Evolutionary conservation across 225 moss, liverwort and hornwort species (phyloP).

Genomic region (Polytrichum commune): DNA sequence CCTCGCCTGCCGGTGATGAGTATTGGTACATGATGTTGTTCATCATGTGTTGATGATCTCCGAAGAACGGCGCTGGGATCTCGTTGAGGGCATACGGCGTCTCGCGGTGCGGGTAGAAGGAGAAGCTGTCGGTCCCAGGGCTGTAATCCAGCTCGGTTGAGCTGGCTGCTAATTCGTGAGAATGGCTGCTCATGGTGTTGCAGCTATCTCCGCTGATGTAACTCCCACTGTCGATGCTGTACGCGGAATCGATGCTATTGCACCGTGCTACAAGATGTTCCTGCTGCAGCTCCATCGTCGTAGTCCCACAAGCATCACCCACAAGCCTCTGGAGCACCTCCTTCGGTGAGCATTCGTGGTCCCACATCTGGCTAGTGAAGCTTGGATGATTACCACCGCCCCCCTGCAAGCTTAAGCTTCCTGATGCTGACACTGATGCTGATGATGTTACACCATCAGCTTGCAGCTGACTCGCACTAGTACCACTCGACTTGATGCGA

Average conservation of each 20-base stretch:
- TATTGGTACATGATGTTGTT: neutral
- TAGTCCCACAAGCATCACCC: slow-evolving; percentile 13
- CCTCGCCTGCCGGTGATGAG: neutral
- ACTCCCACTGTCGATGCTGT: slow-evolving; percentile 23
- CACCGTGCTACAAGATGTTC: neutral
- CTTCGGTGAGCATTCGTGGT: slow-evolving; percentile 22
- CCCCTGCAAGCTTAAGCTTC: neutral
- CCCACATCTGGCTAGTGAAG: slow-evolving; percentile 19
- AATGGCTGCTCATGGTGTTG: too few species aligned
- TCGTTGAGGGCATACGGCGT: slow-evolving; percentile 26
- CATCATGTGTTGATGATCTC: slow-evolving; percentile 12
- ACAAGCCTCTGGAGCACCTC: slow-evolving; percentile 29
- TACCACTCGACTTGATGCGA: slow-evolving; percentile 1
- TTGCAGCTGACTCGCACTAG: neutral
- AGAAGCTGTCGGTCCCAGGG: slow-evolving; percentile 17
- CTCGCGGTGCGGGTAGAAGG: slow-evolving; percentile 22
- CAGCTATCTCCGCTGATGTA: slow-evolving; percentile 23
- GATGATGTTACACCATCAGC: neutral
- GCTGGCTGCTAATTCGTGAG: slow-evolving; percentile 5
- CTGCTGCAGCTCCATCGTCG: neutral
- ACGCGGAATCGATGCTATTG: slow-evolving; percentile 24
- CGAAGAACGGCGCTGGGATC: slow-evolving; percentile 35
- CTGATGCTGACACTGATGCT: too few species aligned
- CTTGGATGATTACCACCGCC: neutral
- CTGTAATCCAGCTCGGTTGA: slow-evolving; percentile 7